Conservation (phyloP, 192 early-diverging fungal species). For the Entrophospora sp. region DNA sequence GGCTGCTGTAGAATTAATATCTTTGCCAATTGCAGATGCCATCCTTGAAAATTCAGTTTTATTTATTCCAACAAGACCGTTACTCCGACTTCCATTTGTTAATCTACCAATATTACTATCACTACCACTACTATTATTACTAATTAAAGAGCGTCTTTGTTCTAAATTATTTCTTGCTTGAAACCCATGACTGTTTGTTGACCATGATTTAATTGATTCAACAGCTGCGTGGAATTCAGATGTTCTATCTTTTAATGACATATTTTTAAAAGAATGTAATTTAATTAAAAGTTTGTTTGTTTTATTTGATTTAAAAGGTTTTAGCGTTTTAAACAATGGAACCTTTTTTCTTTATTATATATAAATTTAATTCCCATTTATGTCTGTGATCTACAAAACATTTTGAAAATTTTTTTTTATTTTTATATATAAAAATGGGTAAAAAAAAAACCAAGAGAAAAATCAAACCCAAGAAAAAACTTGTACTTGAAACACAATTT, state of each 20-base stretch:
- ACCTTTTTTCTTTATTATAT: too few relatives aligned
- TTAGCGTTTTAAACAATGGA: not conserved
- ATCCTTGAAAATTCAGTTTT: slow-evolving; percentile 78
- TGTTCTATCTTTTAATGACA: slow-evolving; percentile 66
- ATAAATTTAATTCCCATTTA: not conserved
- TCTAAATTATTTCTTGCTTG: slow-evolving; percentile 23
- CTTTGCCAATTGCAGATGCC: slow-evolving; percentile 73
- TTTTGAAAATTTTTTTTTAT: too few relatives aligned
- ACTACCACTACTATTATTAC: slow-evolving; percentile 16
- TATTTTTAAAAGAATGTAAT: not conserved
- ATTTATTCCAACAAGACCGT: slow-evolving; percentile 16
- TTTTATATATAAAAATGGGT: not conserved
- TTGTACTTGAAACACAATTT: slow-evolving; percentile 60
- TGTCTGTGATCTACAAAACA: too few relatives aligned
- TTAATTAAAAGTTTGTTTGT: not conserved
- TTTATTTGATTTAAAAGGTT: not conserved
- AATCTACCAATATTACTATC: too few relatives aligned
- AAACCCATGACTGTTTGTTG: slow-evolving; percentile 22
- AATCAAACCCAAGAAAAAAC: slow-evolving; percentile 44
- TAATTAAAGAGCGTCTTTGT: slow-evolving; percentile 29
- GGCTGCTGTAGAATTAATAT: slow-evolving; percentile 76
- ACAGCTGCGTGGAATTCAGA: slow-evolving; percentile 78
- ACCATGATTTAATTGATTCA: slow-evolving; percentile 56
- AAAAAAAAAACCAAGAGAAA: slow-evolving; percentile 73
- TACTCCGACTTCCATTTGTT: too few relatives aligned